A percentile compares a stretch with the other conserved stretches of the same genome.
These are phyloP conservation scores for Camelina sativa DNA, from an alignment of 345 rosid genomes.

Conservation along the genomic window DNA sequence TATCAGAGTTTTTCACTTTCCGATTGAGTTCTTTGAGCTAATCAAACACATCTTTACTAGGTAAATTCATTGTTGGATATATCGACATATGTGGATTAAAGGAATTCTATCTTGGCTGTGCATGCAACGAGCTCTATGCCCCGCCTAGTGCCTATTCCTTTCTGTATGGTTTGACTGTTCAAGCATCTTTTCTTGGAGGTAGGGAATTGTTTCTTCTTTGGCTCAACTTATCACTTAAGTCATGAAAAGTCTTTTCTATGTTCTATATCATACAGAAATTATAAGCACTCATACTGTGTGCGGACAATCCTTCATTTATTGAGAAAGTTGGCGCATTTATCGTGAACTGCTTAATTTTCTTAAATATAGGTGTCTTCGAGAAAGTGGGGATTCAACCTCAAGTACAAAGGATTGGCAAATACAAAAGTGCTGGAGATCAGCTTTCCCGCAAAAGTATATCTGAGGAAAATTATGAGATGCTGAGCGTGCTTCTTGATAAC, in stretches of 20 bases:
- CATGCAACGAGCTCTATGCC: slow-evolving; percentile 84
- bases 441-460: slow-evolving; percentile 81
- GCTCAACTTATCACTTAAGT: slow-evolving; percentile 1
- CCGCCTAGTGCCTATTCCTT: slow-evolving; percentile 97
- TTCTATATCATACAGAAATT: slow-evolving; percentile 5
- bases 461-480: slow-evolving; percentile 93
- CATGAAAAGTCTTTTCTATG: not conserved
- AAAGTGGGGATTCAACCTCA: slow-evolving; percentile 90
- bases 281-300: slow-evolving; percentile 16
- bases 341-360: slow-evolving; percentile 10
- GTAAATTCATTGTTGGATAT: slow-evolving; percentile 83
- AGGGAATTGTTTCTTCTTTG: slow-evolving; percentile 35
- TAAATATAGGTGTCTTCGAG: slow-evolving; percentile 76
- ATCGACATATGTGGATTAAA: slow-evolving; percentile 77
- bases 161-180: slow-evolving; percentile 84
- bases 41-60: slow-evolving; percentile 46
- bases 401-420: slow-evolving; percentile 92
- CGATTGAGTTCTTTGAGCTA: slow-evolving; percentile 10
- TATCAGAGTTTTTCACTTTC: not conserved
- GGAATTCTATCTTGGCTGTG: slow-evolving; percentile 89
- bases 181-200: slow-evolving; percentile 92
- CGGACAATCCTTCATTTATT: not conserved
- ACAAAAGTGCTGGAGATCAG: slow-evolving; percentile 97
- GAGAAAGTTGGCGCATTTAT: slow-evolving; percentile 8
- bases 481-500: slow-evolving; percentile 84